A percentile compares a stretch with the other conserved stretches of the same genome.
These are phyloP conservation scores for Paracoccidioides brasiliensis DNA, from an alignment of 2,329 filamentous ascomycete species.

Conservation along the genomic window DNA sequence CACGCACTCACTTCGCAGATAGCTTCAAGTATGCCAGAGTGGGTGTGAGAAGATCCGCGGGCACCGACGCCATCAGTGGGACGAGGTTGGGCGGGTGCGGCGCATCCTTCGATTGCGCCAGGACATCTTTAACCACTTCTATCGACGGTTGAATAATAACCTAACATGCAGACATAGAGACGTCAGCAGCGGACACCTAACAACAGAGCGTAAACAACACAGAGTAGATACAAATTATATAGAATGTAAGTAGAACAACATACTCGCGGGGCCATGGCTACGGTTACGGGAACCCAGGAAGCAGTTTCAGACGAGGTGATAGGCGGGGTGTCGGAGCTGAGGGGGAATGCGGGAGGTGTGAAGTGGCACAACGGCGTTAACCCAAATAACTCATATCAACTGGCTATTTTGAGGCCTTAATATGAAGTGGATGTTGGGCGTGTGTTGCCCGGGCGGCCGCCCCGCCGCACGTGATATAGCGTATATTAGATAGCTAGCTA, in stretches of 20 bases:
- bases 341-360: not conserved
- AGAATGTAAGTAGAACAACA: not conserved
- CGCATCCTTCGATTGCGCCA: conserved; percentile 39
- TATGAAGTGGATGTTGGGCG: too few species aligned
- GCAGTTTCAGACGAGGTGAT: not conserved
- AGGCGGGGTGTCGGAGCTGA: not conserved
- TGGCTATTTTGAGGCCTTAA: too few species aligned
- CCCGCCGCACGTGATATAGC: too few species aligned
- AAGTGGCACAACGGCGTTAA: too few species aligned
- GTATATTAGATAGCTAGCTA: too few species aligned
- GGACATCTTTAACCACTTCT: conserved; percentile 44
- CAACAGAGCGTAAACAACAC: too few species aligned
- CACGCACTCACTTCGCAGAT: conserved; percentile 49
- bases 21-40: conserved; percentile 93
- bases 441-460: too few species aligned
- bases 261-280: not conserved
- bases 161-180: conserved; percentile 20
- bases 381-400: too few species aligned
- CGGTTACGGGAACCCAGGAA: not conserved
- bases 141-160: conserved; percentile 46
- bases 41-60: conserved; percentile 85
- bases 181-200: too few species aligned
- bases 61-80: conserved; percentile 69
- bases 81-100: conserved; percentile 60
- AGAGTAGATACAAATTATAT: too few species aligned